phyloP scores from a whole-genome alignment of 1,139 yeast genomes.

The Suhomyces terraborum region DNA sequence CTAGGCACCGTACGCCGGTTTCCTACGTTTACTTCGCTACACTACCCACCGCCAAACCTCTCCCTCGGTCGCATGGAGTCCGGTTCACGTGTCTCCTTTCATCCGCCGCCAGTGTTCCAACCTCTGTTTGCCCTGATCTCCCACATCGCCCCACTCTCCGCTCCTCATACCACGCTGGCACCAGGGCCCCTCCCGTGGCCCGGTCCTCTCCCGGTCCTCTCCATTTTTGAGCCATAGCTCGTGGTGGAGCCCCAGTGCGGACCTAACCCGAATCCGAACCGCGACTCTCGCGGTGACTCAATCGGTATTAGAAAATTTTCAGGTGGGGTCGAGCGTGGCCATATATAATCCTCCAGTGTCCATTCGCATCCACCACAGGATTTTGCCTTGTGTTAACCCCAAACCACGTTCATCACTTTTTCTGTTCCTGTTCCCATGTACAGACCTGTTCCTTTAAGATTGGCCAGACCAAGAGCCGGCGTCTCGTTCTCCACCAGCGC shows the following conservation, averaged over 20 bases:
- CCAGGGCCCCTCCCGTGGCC: neutral
- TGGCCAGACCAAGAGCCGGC: slow-evolving; percentile 12
- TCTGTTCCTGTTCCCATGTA: slow-evolving; percentile 5
- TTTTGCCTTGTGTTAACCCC: neutral
- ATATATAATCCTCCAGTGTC: slow-evolving; percentile 4
- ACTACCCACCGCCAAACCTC: too few relatives aligned
- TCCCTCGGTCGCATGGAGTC: slow-evolving; percentile 1
- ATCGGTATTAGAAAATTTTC: slow-evolving; percentile 11
- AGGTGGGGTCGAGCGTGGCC: slow-evolving; percentile 11
- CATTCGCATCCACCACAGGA: neutral
- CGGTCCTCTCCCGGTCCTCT: neutral
- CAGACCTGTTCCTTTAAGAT: slow-evolving; percentile 11
- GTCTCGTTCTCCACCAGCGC: slow-evolving; percentile 23
- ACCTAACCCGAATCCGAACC: neutral
- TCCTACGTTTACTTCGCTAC: too few relatives aligned
- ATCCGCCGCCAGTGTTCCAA: neutral
- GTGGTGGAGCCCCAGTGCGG: neutral
- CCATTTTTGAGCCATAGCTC: neutral
- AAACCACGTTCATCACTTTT: too few relatives aligned
- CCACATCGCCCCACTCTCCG: neutral
- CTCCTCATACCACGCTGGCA: neutral
- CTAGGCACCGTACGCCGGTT: too few relatives aligned
- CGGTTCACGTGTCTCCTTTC: slow-evolving; percentile 1
- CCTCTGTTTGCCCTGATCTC: neutral
- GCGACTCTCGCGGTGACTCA: slow-evolving; percentile 10